phyloP scores from a whole-genome alignment of 805 yeast species.

The Blastobotrys robertii region DNA sequence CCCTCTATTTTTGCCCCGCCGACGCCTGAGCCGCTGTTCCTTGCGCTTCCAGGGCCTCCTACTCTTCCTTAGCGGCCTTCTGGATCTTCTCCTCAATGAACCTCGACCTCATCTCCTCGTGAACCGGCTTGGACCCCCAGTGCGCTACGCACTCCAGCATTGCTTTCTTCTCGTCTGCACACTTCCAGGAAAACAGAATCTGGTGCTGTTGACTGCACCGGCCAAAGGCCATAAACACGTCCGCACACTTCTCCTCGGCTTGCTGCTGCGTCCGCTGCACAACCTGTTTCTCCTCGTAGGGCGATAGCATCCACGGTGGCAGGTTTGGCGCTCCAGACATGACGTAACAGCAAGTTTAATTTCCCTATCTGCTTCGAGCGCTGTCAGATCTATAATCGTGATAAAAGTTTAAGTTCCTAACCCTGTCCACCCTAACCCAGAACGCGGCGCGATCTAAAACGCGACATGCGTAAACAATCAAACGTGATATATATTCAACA shows the following conservation, averaged over 20 bases:
- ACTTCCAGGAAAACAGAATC: conserved; percentile 28
- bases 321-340: conserved; percentile 4
- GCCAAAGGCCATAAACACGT: conserved; percentile 24
- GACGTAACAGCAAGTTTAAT: too few species aligned
- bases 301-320: conserved; percentile 32
- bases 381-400: not conserved
- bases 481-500: too few species aligned
- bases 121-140: conserved; percentile 26
- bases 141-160: conserved; percentile 27
- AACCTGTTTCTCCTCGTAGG: conserved; percentile 29
- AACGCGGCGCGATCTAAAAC: too few species aligned
- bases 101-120: conserved; percentile 20
- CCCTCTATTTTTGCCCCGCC: not conserved
- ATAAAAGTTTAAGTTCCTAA: conserved; percentile 2
- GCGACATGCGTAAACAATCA: too few species aligned
- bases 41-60: not conserved
- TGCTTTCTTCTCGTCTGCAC: conserved; percentile 26
- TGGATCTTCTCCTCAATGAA: conserved; percentile 23
- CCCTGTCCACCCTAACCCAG: too few species aligned
- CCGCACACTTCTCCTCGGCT: conserved; percentile 24
- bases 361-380: too few species aligned
- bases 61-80: conserved; percentile 8
- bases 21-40: not conserved
- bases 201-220: conserved; percentile 27
- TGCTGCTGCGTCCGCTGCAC: conserved; percentile 25